A percentile compares a stretch with the other conserved stretches of the same genome.
These are phyloP conservation scores for Kurtzmaniella quercitrusa DNA, from an alignment of 1,139 yeast species.

Conservation along the genomic window DNA sequence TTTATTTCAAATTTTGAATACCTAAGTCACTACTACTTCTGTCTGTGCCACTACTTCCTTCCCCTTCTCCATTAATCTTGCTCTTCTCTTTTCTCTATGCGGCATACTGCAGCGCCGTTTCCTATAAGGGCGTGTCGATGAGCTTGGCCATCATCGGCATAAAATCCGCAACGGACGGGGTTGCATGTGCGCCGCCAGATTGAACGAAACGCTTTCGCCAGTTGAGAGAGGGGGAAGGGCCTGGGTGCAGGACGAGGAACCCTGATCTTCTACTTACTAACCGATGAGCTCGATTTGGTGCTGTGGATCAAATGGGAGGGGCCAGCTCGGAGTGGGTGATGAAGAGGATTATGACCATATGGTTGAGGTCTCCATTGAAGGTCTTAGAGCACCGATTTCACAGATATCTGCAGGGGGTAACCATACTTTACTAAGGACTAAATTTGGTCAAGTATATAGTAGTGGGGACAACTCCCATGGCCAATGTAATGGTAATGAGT, in stretches of 20 bases:
- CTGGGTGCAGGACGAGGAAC: no score
- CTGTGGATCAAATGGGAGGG: conserved; percentile 84
- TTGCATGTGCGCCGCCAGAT: not conserved
- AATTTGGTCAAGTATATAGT: conserved; percentile 38
- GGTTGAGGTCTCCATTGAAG: conserved; percentile 19
- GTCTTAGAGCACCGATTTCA: conserved; percentile 11
- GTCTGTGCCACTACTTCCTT: no score
- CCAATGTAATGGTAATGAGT: conserved; percentile 42
- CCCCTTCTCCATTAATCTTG: not conserved
- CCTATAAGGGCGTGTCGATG: not conserved
- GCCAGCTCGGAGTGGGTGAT: conserved; percentile 66
- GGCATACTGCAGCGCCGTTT: not conserved
- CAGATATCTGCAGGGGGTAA: conserved; percentile 78
- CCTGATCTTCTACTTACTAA: not conserved
- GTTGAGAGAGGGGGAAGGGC: no score
- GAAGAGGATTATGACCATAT: conserved; percentile 47
- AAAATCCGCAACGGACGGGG: no score
- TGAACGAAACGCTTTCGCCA: no score
- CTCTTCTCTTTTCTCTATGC: not conserved
- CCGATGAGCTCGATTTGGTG: conserved; percentile 1
- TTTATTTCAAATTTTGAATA: no score
- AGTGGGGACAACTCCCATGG: conserved; percentile 58
- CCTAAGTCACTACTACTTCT: no score
- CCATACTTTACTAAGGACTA: conserved; percentile 63
- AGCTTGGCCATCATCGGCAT: not conserved